Evolutionary conservation across 768 basidiomycete species (phyloP), one percentile per base, ranked within the genome.

Genomic region (Neoboletus brunneissimus): DNA sequence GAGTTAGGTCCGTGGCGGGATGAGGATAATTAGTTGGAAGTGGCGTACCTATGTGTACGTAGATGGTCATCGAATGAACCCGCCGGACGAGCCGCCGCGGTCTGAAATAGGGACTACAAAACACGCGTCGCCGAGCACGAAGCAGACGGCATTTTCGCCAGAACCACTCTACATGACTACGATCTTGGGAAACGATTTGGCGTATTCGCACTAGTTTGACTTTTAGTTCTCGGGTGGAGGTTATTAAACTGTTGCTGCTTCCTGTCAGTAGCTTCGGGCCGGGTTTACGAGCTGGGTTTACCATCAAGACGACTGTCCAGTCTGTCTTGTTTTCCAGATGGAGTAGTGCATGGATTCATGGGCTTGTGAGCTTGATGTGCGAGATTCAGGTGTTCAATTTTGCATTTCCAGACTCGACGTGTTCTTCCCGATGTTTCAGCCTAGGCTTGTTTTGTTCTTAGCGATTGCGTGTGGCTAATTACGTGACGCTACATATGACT

Each of bases 41-140:
- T 41, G 51, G 58, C 64, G 54, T 64, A 87, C 90, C 89, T 64
- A 46, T n/a, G n/a, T n/a, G n/a, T 29, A 27, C 27, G 7, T 3
- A 29, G 45, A 29, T 20, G n/a, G 18, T 5, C 18, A 25, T 45
- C 27, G 84, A 47, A 94, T 90, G 51, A 95, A 94, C 76, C 95
- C 93, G 60, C 89, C 90, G 6, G 92, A 94, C 3, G 90, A 9
- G 92, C 94, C 94, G 2, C 94, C 94, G 69, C 96, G 92, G 68
- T 96, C 94, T 8, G 92, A 94, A 32, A 96, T 90, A 4, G 94
- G 94, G 31, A 96, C 77, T 25, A 94, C 86, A 66, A 94, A 91
- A 64, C 83, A 87, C n/a, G 89, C 86, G 57, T 77, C 64, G 3
- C 78, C 80, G 66, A 96, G 96, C 2, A 91, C 90, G 37, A 87